phyloP scores from a whole-genome alignment of 352 stramenopile genomes.

The Phytophthora podocarpi region DNA sequence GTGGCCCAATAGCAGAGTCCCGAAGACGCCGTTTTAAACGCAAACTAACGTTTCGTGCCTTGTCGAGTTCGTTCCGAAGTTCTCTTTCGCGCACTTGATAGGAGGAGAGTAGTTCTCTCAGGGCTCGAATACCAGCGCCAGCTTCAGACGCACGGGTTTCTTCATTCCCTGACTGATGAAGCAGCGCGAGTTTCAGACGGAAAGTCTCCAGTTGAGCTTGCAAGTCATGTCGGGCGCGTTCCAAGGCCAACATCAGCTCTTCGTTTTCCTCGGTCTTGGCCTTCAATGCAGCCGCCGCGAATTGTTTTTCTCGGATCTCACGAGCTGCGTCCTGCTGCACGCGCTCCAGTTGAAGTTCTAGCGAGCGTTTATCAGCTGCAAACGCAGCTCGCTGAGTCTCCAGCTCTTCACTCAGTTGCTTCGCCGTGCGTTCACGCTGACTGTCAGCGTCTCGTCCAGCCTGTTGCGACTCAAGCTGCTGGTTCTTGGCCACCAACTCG shows the following conservation, averaged over 20 bases:
- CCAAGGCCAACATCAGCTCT: conserved; percentile 46
- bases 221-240: conserved; percentile 45
- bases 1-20: background rate
- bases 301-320: conserved; percentile 36
- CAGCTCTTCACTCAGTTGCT: conserved; percentile 20
- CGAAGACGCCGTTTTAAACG: conserved; percentile 30
- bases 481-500: conserved; percentile 32
- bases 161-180: conserved; percentile 15
- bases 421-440: conserved; percentile 13
- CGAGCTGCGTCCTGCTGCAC: conserved; percentile 25
- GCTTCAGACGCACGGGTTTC: background rate
- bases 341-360: conserved; percentile 32
- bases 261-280: conserved; percentile 51
- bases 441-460: conserved; percentile 36
- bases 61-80: conserved; percentile 39
- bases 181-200: conserved; percentile 44
- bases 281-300: conserved; percentile 24
- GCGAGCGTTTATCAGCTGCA: conserved; percentile 23
- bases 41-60: conserved; percentile 18
- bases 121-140: conserved; percentile 5
- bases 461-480: conserved; percentile 46
- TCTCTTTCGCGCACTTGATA: conserved; percentile 52
- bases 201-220: conserved; percentile 54
- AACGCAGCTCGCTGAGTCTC: conserved; percentile 18
- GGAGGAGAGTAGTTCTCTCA: conserved; percentile 43